phyloP scores from a whole-genome alignment of 1,284 basidiomycete species.

The Sporisorium reilianum region DNA sequence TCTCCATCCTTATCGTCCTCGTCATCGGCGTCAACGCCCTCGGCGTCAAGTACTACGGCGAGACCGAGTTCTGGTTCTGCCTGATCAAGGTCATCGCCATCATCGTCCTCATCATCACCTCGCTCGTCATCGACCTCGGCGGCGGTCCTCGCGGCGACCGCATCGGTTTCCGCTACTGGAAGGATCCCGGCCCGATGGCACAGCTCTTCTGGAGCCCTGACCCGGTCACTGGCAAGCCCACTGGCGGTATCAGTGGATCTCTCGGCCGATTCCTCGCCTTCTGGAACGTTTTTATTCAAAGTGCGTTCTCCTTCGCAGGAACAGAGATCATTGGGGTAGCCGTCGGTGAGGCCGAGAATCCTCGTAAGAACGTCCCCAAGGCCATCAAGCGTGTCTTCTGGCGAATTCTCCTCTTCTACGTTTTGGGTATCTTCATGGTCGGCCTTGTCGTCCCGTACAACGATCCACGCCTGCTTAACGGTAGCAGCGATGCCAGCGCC shows the following conservation, averaged over 20 bases:
- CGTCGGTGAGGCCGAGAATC: conserved; percentile 75
- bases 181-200: conserved; percentile 71
- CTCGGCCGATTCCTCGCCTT: conserved; percentile 73
- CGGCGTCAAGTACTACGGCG: conserved; percentile 79
- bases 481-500: conserved; percentile 46
- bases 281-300: conserved; percentile 70
- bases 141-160: conserved; percentile 51
- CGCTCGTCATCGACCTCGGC: conserved; percentile 59
- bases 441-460: conserved; percentile 61
- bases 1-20: conserved; percentile 73
- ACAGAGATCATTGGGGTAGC: conserved; percentile 89
- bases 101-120: conserved; percentile 57
- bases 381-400: conserved; percentile 56
- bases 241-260: conserved; percentile 72
- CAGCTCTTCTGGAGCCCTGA: conserved; percentile 54
- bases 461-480: conserved; percentile 38
- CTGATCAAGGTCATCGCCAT: conserved; percentile 52
- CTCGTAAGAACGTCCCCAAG: conserved; percentile 63
- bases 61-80: conserved; percentile 71
- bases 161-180: conserved; percentile 65
- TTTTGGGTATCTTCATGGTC: conserved; percentile 71
- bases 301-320: conserved; percentile 83
- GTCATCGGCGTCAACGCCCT: conserved; percentile 52
- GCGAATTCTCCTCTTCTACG: conserved; percentile 70
- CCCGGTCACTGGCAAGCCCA: conserved; percentile 42